phyloP scores from a whole-genome alignment of 1,284 basidiomycete species.

The Ustilago vetiveriae region DNA sequence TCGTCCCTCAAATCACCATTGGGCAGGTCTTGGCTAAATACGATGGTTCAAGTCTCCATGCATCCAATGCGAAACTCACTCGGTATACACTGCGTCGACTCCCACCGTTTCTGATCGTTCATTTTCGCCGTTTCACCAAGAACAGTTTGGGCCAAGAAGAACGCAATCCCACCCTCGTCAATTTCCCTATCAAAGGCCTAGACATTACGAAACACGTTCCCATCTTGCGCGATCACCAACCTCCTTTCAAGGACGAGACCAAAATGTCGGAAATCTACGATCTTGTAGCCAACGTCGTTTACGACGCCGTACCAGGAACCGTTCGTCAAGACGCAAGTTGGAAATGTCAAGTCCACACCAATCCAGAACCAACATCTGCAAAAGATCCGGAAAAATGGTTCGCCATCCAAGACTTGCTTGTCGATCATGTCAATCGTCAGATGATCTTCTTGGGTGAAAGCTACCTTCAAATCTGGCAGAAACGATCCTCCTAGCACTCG shows the following conservation, averaged over 20 bases:
- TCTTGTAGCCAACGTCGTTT: slow-evolving; percentile 92
- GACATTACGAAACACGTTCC: slow-evolving; percentile 28
- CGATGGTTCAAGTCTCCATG: slow-evolving; percentile 74
- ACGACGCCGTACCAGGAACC: slow-evolving; percentile 92
- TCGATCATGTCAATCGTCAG: slow-evolving; percentile 91
- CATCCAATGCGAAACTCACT: slow-evolving; percentile 66
- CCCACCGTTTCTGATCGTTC: slow-evolving; percentile 90
- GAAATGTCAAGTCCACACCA: slow-evolving; percentile 85
- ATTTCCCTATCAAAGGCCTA: slow-evolving; percentile 90
- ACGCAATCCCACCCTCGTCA: slow-evolving; percentile 98
- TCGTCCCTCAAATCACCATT: slow-evolving; percentile 95
- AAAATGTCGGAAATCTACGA: slow-evolving; percentile 80
- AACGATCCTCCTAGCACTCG: not conserved
- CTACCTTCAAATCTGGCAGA: slow-evolving; percentile 73
- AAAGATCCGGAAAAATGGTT: slow-evolving; percentile 82
- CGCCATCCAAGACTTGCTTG: slow-evolving; percentile 94
- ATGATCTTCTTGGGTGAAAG: slow-evolving; percentile 99
- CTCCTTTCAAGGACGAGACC: slow-evolving; percentile 58
- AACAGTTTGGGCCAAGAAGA: slow-evolving; percentile 93
- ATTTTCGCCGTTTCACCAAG: slow-evolving; percentile 98
- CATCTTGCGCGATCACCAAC: slow-evolving; percentile 54
- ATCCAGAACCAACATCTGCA: not conserved
- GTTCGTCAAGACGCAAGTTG: slow-evolving; percentile 86
- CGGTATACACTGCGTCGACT: slow-evolving; percentile 87
- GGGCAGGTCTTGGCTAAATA: slow-evolving; percentile 93